Conservation (phyloP, 1,284 basidiomycete species). For the Rhodotorula sp. region DNA sequence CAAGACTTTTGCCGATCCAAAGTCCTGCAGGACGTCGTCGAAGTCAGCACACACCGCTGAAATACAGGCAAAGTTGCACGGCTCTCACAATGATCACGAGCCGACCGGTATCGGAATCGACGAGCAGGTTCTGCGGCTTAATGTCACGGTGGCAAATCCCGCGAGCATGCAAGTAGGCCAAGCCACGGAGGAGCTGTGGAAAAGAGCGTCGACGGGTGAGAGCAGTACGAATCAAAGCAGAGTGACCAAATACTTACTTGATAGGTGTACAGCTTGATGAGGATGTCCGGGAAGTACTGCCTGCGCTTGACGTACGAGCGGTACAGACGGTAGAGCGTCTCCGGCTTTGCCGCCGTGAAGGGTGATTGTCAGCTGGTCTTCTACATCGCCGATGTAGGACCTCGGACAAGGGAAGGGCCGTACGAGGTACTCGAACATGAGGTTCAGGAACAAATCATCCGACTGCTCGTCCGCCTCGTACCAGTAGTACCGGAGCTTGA, state of each 20-base stretch:
- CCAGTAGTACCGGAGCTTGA: constrained; percentile 92
- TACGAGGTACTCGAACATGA: constrained; percentile 89
- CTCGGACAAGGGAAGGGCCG: neutral
- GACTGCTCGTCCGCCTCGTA: constrained; percentile 61
- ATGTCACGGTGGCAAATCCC: constrained; percentile 80
- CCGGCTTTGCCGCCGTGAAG: constrained; percentile 56
- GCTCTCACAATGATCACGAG: constrained; percentile 25
- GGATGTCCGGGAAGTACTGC: constrained; percentile 96
- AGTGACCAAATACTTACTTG: constrained; percentile 45
- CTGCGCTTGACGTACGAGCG: constrained; percentile 86
- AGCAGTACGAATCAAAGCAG: neutral
- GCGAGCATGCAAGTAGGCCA: constrained; percentile 96
- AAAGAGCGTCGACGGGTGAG: neutral
- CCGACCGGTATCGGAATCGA: constrained; percentile 85
- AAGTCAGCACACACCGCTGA: too few species aligned
- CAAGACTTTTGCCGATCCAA: constrained; percentile 98
- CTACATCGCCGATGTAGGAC: too few species aligned
- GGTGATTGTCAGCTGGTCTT: too few species aligned
- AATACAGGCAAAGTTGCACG: neutral
- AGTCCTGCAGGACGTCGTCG: constrained; percentile 87
- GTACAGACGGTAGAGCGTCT: constrained; percentile 82
- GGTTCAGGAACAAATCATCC: constrained; percentile 98
- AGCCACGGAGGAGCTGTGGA: constrained; percentile 77
- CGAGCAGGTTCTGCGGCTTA: constrained; percentile 95
- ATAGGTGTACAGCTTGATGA: constrained; percentile 81